phyloP scores from a whole-genome alignment of 129 eudicot species.

The Flaveria robusta region DNA sequence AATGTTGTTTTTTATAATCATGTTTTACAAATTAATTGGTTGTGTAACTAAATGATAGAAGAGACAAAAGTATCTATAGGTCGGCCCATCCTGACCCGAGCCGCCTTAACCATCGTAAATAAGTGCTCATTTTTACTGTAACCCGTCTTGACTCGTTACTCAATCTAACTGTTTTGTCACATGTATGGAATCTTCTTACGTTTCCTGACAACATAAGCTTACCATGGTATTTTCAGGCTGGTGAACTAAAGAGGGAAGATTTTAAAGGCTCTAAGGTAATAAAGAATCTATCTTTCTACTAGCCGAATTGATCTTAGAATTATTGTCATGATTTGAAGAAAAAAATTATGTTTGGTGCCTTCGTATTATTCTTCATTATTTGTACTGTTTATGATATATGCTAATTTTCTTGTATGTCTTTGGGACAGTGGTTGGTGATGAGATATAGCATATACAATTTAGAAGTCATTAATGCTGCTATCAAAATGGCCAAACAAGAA shows the following conservation, averaged over 20 bases:
- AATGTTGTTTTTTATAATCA: neutral
- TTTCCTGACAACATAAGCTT: constrained; percentile 1
- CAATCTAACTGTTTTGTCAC: neutral
- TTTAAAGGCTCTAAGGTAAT: constrained; percentile 84
- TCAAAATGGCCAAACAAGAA: constrained; percentile 83
- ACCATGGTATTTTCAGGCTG: constrained; percentile 56
- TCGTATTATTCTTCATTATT: neutral
- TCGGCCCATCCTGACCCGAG: neutral
- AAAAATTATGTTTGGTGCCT: neutral
- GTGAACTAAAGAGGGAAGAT: constrained; percentile 66
- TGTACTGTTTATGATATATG: neutral
- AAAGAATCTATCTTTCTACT: constrained; percentile 4
- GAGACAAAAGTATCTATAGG: neutral
- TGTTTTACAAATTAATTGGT: neutral
- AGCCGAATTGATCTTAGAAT: neutral
- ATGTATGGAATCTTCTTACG: constrained; percentile 3
- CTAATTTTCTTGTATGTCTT: constrained; percentile 19
- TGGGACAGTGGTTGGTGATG: constrained; percentile 83
- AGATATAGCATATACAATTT: constrained; percentile 73
- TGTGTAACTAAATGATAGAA: neutral
- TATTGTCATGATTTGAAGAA: constrained; percentile 3
- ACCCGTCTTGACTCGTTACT: neutral
- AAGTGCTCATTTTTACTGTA: neutral
- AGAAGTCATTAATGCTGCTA: constrained; percentile 74
- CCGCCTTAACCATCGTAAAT: neutral